Evolutionary conservation across 2,329 filamentous ascomycete genomes (phyloP).

Genomic region (Fusarium siculi): DNA sequence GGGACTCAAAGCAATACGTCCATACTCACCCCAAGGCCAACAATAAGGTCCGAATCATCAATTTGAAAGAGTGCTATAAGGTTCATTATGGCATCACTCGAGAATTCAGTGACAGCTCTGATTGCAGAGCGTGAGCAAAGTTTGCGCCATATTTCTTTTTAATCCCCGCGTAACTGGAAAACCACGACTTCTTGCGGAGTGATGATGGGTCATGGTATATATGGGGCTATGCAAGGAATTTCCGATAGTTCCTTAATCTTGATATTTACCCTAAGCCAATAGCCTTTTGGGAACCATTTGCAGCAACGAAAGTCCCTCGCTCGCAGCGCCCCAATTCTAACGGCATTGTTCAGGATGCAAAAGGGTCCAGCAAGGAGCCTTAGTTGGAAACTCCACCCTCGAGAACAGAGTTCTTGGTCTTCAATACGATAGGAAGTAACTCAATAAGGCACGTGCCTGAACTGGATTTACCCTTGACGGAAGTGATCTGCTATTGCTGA

Average conservation of each 20-base stretch:
- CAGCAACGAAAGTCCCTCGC: slow-evolving; percentile 14
- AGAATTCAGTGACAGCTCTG: neutral
- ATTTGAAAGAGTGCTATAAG: neutral
- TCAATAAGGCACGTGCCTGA: neutral
- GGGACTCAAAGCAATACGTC: neutral
- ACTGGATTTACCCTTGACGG: neutral
- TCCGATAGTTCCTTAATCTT: neutral
- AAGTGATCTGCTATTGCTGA: neutral
- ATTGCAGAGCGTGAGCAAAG: neutral
- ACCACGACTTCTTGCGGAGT: neutral
- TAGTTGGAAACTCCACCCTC: neutral
- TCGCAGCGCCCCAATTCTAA: neutral
- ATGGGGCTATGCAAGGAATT: neutral
- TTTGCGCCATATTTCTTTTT: neutral
- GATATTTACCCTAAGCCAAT: neutral
- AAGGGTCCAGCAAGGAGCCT: neutral
- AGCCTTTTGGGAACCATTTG: neutral
- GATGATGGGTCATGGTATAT: neutral
- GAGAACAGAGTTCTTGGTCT: neutral
- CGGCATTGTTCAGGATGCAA: neutral
- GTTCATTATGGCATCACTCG: neutral
- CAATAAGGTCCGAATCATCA: neutral
- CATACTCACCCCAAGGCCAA: neutral
- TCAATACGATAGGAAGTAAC: neutral
- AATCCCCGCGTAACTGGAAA: neutral